Evolutionary conservation across 495 filamentous ascomycete genomes (phyloP).

Genomic region (Acidiella bohemica): DNA sequence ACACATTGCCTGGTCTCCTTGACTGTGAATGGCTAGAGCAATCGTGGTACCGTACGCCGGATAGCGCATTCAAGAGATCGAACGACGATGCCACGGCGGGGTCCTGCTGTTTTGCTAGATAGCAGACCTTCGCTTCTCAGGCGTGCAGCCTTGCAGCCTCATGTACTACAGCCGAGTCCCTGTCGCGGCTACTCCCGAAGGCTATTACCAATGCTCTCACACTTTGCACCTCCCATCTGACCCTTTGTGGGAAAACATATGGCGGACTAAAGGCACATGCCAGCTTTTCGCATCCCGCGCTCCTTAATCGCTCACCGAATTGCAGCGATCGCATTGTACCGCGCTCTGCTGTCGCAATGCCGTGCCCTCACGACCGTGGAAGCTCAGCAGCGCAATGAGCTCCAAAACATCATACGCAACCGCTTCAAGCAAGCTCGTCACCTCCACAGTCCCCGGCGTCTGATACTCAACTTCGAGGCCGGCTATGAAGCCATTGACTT

Average conservation of each 20-base stretch:
- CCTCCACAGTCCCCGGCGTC: constrained; percentile 30
- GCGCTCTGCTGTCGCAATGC: constrained; percentile 53
- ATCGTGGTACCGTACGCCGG: no score
- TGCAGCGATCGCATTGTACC: constrained; percentile 49
- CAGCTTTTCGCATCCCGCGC: constrained; percentile 4
- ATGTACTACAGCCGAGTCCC: background rate
- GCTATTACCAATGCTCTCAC: background rate
- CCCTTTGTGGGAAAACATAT: background rate
- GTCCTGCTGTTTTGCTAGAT: no score
- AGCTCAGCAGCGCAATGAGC: constrained; percentile 28
- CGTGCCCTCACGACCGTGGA: constrained; percentile 29
- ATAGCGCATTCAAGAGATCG: no score
- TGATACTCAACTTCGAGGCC: constrained; percentile 29
- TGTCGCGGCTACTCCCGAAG: background rate
- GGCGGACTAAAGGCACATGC: constrained; percentile 8
- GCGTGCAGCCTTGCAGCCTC: no score
- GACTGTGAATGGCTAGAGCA: no score
- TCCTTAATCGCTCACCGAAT: constrained; percentile 16
- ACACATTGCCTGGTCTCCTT: no score
- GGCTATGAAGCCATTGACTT: constrained; percentile 43
- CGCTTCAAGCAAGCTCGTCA: constrained; percentile 45
- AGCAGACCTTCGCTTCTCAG: no score
- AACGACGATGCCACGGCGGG: no score
- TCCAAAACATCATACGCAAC: constrained; percentile 37
- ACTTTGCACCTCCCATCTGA: background rate